Evolutionary conservation across 1,139 yeast genomes (phyloP).

Genomic region (Starmera stellimalicola): DNA sequence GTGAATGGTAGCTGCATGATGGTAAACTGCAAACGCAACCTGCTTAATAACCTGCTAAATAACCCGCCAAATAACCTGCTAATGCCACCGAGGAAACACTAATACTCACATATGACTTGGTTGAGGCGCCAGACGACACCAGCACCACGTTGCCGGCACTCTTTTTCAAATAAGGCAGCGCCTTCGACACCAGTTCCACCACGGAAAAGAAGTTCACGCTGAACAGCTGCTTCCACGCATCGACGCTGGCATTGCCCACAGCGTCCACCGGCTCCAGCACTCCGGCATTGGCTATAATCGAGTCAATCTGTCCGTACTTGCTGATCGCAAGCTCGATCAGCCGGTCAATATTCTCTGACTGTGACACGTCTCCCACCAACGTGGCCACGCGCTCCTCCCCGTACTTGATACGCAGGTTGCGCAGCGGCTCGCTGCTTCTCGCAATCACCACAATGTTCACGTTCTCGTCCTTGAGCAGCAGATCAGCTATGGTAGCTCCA

Average conservation of each 20-base stretch:
- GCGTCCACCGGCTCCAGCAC: conserved; percentile 69
- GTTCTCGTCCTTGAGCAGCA: conserved; percentile 31
- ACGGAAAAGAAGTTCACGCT: conserved; percentile 77
- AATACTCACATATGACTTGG: conserved; percentile 33
- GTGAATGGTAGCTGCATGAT: no score
- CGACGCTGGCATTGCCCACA: conserved; percentile 33
- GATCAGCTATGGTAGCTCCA: conserved; percentile 61
- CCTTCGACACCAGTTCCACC: conserved; percentile 46
- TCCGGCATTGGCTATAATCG: conserved; percentile 83
- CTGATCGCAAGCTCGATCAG: conserved; percentile 40
- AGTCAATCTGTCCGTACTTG: conserved; percentile 50
- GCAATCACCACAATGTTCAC: conserved; percentile 70
- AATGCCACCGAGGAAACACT: background rate
- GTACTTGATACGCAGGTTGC: conserved; percentile 32
- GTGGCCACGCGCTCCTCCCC: conserved; percentile 43
- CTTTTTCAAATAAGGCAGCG: conserved; percentile 51
- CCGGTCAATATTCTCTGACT: conserved; percentile 28
- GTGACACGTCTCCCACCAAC: conserved; percentile 62
- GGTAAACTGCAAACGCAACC: no score
- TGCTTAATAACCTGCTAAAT: no score
- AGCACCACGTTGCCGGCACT: conserved; percentile 55
- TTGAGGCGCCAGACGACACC: conserved; percentile 83
- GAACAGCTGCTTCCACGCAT: conserved; percentile 54
- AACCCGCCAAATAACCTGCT: no score
- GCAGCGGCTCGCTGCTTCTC: conserved; percentile 43